These are phyloP conservation scores for Phytophthora melonis DNA, from an alignment of 352 stramenopile genomes.

Conservation along the genomic window DNA sequence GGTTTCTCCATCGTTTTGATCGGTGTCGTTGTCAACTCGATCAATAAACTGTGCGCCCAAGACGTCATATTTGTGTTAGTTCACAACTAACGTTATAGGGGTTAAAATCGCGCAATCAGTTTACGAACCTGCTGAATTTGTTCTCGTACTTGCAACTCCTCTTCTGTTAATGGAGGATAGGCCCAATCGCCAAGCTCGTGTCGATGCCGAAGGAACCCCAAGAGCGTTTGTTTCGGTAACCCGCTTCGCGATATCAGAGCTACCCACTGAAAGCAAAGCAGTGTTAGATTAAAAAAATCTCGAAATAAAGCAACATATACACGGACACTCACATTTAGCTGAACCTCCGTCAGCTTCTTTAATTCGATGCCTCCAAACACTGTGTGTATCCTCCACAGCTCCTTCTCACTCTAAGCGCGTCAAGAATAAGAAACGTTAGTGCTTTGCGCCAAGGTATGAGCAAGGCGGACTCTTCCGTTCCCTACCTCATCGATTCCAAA, in stretches of 20 bases:
- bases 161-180: slow-evolving; percentile 57
- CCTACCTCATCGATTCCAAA: slow-evolving; percentile 49
- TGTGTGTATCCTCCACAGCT: slow-evolving; percentile 45
- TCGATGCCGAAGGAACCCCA: slow-evolving; percentile 48
- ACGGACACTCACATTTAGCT: slow-evolving; percentile 54
- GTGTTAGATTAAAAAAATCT: background rate
- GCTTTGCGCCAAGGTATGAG: background rate
- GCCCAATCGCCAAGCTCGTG: slow-evolving; percentile 68
- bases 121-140: slow-evolving; percentile 48
- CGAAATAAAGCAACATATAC: background rate
- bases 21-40: slow-evolving; percentile 5
- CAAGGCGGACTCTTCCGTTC: background rate
- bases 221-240: slow-evolving; percentile 38
- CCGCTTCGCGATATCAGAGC: slow-evolving; percentile 60
- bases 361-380: slow-evolving; percentile 62
- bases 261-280: slow-evolving; percentile 41
- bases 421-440: background rate
- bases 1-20: slow-evolving; percentile 12
- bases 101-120: background rate
- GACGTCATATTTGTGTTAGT: too few relatives aligned
- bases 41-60: slow-evolving; percentile 26
- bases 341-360: slow-evolving; percentile 51
- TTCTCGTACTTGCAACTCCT: slow-evolving; percentile 39
- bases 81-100: too few relatives aligned
- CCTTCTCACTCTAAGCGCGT: slow-evolving; percentile 24